Evolutionary conservation across 2,329 filamentous ascomycete species (phyloP).

Genomic region (Pseudofabraea citricarpa): DNA sequence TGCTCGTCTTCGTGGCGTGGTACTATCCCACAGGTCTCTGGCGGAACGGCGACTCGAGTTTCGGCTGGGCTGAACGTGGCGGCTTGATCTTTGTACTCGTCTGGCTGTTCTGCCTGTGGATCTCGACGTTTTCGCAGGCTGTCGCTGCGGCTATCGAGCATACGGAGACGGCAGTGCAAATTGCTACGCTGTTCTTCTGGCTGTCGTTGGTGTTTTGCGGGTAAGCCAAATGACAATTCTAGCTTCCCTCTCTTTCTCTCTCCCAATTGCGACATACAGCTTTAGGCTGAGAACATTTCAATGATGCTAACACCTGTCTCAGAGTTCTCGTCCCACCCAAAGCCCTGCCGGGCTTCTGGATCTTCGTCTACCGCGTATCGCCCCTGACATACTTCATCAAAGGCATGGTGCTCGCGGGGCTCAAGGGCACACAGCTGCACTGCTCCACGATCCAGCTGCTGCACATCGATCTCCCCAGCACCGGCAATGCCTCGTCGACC

Average conservation of each 20-base stretch:
- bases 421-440: conserved; percentile 58
- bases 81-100: conserved; percentile 74
- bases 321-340: conserved; percentile 3
- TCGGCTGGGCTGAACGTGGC: conserved; percentile 65
- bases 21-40: conserved; percentile 84
- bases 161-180: conserved; percentile 68
- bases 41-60: conserved; percentile 59
- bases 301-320: too few relatives aligned
- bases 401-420: conserved; percentile 62
- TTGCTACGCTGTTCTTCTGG: conserved; percentile 69
- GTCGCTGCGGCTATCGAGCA: conserved; percentile 69
- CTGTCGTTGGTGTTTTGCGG: too few relatives aligned
- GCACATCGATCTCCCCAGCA: conserved; percentile 54
- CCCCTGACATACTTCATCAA: conserved; percentile 76
- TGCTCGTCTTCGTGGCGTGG: conserved; percentile 72
- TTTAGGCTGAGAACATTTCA: too few relatives aligned
- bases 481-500: conserved; percentile 42
- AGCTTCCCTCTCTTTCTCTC: too few relatives aligned
- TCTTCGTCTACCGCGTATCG: conserved; percentile 75
- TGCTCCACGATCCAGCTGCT: conserved; percentile 67
- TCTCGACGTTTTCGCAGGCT: conserved; percentile 75
- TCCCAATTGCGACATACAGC: too few relatives aligned
- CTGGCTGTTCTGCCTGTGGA: conserved; percentile 69
- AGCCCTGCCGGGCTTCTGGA: conserved; percentile 67
- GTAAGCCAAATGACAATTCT: too few relatives aligned